Base-by-base conservation (phyloP, 768 basidiomycete species). In the Candolleomyces efflorescens region DNA sequence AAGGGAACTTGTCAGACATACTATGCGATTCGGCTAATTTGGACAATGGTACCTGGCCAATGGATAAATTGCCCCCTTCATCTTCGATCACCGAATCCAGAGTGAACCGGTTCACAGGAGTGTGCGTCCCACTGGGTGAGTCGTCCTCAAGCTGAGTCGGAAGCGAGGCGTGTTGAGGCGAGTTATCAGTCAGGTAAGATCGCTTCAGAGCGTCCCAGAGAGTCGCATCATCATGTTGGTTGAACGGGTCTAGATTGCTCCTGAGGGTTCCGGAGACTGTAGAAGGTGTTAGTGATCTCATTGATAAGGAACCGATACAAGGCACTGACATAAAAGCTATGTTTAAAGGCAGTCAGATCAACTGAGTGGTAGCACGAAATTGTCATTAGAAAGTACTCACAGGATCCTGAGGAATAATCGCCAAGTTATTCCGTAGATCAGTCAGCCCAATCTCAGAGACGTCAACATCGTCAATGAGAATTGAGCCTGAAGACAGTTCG, bases 161-260 rank as follows among this genome's bases (percentile, higher is more conserved):
- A 32, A 68, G 52, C 18, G 70, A 68, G 43, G 68, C 62, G 27
- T 55, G 68, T 61, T 73, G 76, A 23, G 62, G 62, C 36, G 68
- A 68, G 47, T 73, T 72, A 23, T 91, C 90, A 39, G 93, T 84
- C 15, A 97, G 81, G 71, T 94, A 87, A 0, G 93, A 83, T 23
- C 93, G 87, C 66, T 83, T 87, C 49, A 97, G 74, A 3, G 95
- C 92, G 64, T 96, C 93, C 87, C 91, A 94, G 18, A 97, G 78
- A 22, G 80, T 78, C 20, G 83, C 84, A 68, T 96, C 94, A 60
- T 90, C 89, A 60, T 90, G 83, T 46, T 82, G 70, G 50, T 82
- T 85, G 73, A 96, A 95, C 0, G 95, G 95, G 68, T 97, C 95
- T 3, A 97, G 82, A 67, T 98, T 97, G 45, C 83, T 83, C 51